Base-by-base conservation (phyloP, 2,329 filamentous ascomycete species). In the Penicillium thymicola region DNA sequence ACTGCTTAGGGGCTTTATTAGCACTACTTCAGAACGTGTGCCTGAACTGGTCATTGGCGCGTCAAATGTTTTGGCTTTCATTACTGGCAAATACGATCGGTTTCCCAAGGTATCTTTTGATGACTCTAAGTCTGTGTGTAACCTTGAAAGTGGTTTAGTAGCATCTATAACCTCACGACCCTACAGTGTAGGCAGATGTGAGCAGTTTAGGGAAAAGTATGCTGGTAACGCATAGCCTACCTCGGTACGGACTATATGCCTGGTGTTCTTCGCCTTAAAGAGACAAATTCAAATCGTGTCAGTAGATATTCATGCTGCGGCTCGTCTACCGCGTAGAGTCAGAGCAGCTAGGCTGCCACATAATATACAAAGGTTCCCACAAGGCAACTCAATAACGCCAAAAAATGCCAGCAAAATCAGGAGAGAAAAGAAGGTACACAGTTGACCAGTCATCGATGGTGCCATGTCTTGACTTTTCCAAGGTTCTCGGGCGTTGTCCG, bases 351-450 rank as follows among this genome's bases (percentile, higher is more conserved):
- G 42, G 49, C 46, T 52, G 41, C 55, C 43, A 57, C 48, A 52
- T 57, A 64, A 62, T 48, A 44, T 54, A 60, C 54, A 58, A 27
- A 34, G 47, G 36, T 57, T 54, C 50, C 28, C 48, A 58, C 46
- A 42, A 55, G 44, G 38, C 57, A 58, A 56, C 46, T 51, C 51
- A 62, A 57, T 46, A 61, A 66, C 64, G 64, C 64, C 64, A 55
- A 51, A 63, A 63, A 63, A 66, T 66, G 64, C 64, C 64, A 60
- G 38, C 25, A 55, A 55, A 62, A 53, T 54, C 43, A 59, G n/a
- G 25, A 13, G 16, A 43, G 16, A 42, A 16, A 42, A 55, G 44
- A 47, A 51, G 14, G 51, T 48, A 48, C 43, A 51, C 32, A 54
- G 36, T 47, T 25, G 1, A 28, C 37, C 38, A 30, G 23, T 43